Evolutionary conservation across 202 grass and related monocot genomes (phyloP).

Genomic region (Schoenoplectus triqueter): DNA sequence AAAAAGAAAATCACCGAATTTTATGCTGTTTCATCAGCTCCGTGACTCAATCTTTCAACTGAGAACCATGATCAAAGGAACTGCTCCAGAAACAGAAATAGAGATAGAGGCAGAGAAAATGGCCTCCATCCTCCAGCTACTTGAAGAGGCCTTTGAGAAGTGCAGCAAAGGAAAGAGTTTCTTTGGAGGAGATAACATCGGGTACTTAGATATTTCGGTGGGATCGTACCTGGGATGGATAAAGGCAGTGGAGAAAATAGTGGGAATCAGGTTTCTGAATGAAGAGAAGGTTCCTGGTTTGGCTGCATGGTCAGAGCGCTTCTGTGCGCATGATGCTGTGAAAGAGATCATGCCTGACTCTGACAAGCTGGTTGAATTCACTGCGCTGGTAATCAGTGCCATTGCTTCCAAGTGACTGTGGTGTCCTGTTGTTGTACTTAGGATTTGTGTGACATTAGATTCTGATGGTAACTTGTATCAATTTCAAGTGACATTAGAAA

Average conservation of each 20-base stretch:
- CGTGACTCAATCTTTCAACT: neutral
- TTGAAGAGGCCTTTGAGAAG: neutral
- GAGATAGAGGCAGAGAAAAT: neutral
- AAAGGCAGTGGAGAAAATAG: neutral
- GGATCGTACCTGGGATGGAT: constrained; percentile 3
- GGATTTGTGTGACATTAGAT: too few relatives aligned
- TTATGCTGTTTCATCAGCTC: neutral
- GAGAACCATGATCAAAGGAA: neutral
- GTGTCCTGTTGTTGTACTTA: too few relatives aligned
- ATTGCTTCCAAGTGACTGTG: neutral
- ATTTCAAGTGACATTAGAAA: too few relatives aligned
- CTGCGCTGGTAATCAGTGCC: neutral
- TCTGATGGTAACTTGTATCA: too few relatives aligned
- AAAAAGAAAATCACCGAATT: neutral
- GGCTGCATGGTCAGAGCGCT: neutral
- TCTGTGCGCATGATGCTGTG: constrained; percentile 2
- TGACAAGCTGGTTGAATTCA: neutral
- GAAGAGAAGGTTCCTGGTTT: neutral
- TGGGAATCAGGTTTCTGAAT: neutral
- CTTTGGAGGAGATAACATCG: neutral
- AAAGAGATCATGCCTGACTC: neutral
- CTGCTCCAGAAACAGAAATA: neutral
- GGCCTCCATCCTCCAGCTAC: neutral
- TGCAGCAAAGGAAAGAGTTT: neutral
- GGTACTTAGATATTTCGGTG: neutral